Percentiles rank a stretch among this genome's conserved stretches.
These are phyloP conservation scores for Podospora bellae-mahoneyi DNA, from an alignment of 495 filamentous ascomycete genomes.

Conservation along the genomic window DNA sequence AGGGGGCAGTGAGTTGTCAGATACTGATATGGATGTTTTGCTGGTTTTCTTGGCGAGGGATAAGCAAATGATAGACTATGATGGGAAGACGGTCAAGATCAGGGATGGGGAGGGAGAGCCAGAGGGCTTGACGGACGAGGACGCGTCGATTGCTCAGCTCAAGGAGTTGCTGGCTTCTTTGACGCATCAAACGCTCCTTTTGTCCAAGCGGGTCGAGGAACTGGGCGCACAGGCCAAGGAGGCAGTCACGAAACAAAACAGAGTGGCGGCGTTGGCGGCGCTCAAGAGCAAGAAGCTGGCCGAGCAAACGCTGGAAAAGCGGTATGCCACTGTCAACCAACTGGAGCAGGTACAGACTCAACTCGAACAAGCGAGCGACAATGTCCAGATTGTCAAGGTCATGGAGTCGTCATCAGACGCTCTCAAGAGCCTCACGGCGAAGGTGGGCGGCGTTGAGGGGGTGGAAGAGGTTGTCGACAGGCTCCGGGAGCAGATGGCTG, in stretches of 20 bases:
- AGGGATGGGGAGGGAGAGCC: conserved; percentile 44
- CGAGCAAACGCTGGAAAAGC: conserved; percentile 64
- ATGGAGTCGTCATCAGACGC: conserved; percentile 75
- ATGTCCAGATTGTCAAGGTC: conserved; percentile 71
- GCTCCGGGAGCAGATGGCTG: conserved; percentile 74
- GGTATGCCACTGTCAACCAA: conserved; percentile 68
- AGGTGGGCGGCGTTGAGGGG: conserved; percentile 71
- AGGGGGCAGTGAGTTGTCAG: conserved; percentile 50
- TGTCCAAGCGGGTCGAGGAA: conserved; percentile 53
- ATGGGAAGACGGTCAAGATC: conserved; percentile 75
- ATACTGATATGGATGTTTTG: conserved; percentile 64
- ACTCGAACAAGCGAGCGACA: conserved; percentile 81
- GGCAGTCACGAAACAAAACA: conserved; percentile 67
- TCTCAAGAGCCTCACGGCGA: conserved; percentile 65
- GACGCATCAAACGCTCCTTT: conserved; percentile 51
- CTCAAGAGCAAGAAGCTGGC: conserved; percentile 79
- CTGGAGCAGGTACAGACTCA: conserved; percentile 74
- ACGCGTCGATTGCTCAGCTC: conserved; percentile 75
- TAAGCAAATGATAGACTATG: conserved; percentile 58
- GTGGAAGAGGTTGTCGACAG: conserved; percentile 72
- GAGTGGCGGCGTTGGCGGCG: conserved; percentile 67
- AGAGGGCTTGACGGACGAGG: conserved; percentile 62
- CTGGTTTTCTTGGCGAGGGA: conserved; percentile 72
- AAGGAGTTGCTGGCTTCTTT: conserved; percentile 63
- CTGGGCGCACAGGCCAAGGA: conserved; percentile 61